Conservation (phyloP, 305 asterid genomes). For the Solanum hybrid region DNA sequence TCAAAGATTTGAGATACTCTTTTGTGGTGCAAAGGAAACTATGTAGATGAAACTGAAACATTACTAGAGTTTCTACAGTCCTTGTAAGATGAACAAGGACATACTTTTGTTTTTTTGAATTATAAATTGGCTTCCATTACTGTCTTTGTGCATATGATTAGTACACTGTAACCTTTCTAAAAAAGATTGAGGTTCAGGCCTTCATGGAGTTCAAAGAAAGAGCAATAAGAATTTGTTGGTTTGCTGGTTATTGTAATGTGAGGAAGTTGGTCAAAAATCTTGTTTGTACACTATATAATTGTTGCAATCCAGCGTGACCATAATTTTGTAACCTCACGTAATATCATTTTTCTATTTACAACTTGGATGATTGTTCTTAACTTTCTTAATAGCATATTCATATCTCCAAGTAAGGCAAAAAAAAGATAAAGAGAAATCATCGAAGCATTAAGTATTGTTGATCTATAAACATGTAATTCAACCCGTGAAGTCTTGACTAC, state of each 20-base stretch:
- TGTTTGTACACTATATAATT: neutral
- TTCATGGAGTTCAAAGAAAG: neutral
- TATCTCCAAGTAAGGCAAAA: neutral
- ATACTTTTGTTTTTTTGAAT: neutral
- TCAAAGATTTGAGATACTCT: neutral
- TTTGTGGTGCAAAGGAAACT: neutral
- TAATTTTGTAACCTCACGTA: neutral
- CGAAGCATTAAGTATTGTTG: neutral
- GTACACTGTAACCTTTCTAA: neutral
- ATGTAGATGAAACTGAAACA: neutral
- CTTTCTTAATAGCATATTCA: neutral
- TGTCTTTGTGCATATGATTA: neutral
- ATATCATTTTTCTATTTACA: neutral
- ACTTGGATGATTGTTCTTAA: neutral
- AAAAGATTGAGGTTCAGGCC: neutral
- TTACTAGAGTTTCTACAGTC: neutral
- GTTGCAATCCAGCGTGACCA: neutral
- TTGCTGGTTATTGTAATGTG: neutral
- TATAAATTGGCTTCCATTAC: neutral
- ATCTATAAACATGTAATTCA: neutral
- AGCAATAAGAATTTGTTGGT: neutral
- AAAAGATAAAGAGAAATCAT: neutral
- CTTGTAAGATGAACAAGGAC: neutral
- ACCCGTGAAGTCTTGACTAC: neutral
- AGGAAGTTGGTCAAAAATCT: neutral